Evolutionary conservation across 2,329 filamentous ascomycete genomes (phyloP), one percentile per base, ranked within the genome.

Genomic region (Aspergillus sp.): DNA sequence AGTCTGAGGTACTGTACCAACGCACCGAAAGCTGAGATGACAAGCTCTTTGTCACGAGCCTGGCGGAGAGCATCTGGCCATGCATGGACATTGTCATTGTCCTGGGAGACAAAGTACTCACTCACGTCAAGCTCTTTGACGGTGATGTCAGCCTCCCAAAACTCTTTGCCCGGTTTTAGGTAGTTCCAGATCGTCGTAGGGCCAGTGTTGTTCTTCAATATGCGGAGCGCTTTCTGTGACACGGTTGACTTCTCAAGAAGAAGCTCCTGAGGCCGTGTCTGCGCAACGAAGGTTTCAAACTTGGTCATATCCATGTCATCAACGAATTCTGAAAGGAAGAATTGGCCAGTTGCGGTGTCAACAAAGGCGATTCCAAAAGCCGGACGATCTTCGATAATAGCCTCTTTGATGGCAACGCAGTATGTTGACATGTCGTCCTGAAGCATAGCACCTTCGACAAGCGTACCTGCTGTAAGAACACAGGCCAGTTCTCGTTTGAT

Each of bases 381-480:
- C 5, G 95, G 93, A 27, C 86, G 80, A 53, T 87, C 89, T 60
- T 95, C 79, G 11, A 89, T 80, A 1, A 85, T 73, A 3, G 78
- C 85, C 70, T 93, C 89, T 72, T 99, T 99, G 77, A 99, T 95
- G 2, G 95, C 90, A 53, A 95, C 91, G 72, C 95, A 99, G 74
- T 91, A 98, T 0, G 92, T 96, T 2, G 95, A 91, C 89, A 96
- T 96, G 73, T 99, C 95, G 69, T 96, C 91, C 73, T 98, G 93
- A 41, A 99, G 84, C 95, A 99, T 99, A 64, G 90, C 88, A 15
- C 91, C 93, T 60, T 99, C 95, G 4, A 99, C 93, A 1, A 99
- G 83, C 0, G 95, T 99, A 33, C 95, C 95, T 6, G 88, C 87
- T 0, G 95, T 99, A 27, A 99, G 82, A 12, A 99, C 91, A 66